Evolutionary conservation across 2,329 filamentous ascomycete genomes (phyloP), one percentile per base, ranked within the genome.

Genomic region (Xylaria sp.): DNA sequence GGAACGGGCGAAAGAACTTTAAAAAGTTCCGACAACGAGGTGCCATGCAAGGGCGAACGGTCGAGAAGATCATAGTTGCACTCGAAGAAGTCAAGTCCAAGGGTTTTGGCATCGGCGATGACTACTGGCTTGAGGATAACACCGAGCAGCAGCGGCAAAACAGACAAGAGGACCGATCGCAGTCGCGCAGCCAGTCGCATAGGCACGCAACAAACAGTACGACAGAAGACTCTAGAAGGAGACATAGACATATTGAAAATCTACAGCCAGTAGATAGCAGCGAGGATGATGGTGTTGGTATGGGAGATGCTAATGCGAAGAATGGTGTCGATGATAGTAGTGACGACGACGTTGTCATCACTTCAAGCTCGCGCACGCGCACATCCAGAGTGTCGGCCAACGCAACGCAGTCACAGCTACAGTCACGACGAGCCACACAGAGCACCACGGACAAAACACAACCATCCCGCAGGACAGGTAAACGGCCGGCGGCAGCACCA

Each of bases 1-100:
- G 96, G 96, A 97, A 97, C 76, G 96, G 95, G 0, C 86, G 95
- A 49, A 95, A 93, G 79, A 98, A 99, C 76, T 99, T 97, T 82
- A 99, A 99, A 78, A 92, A 89, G 73, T 99, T 99, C 75, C 84
- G 85, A 25, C 84, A 83, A 61, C 84, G 87, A 60, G 89, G 87
- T 27, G 86, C 86, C 22, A 71, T 5, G 69, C 74, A 1, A 81
- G 84, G 69, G 31, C 75, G 5, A 17, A 77, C 80, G 2, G 77
- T 79, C 1, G 78, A 81, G 31, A 81, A 81, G 61, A 81, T 92
- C 38, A 91, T 96, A 44, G 87, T 97, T 3, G 81, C 85, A 0
- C 80, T 97, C 3, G 88, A 92, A 70, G 89, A 93, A 77, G 91
- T 89, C 25, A 88, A 87, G 73, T 85, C 85, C 55, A 92, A 92